These are phyloP conservation scores for Hanseniaspora meyeri DNA, from an alignment of 805 yeast genomes.

Conservation along the genomic window DNA sequence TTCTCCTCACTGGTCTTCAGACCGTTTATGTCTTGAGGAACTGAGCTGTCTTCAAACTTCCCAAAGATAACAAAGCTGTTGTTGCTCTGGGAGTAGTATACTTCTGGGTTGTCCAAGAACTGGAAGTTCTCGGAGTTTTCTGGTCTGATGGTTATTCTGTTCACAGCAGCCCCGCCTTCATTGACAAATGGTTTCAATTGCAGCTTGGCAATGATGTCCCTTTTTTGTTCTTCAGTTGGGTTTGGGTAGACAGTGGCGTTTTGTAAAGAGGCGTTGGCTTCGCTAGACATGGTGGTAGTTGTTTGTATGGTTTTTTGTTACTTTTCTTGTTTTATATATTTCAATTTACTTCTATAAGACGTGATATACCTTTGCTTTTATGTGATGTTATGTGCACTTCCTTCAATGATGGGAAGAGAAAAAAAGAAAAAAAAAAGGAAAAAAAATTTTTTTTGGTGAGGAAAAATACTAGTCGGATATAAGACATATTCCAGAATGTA, in stretches of 20 bases:
- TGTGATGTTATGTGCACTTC: too few species aligned
- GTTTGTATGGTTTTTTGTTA: neutral
- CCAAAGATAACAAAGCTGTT: conserved; percentile 13
- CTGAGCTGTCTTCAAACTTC: conserved; percentile 4
- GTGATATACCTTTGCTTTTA: neutral
- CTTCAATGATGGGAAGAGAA: neutral
- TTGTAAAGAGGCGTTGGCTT: neutral
- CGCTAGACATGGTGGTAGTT: neutral
- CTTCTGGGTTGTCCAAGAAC: conserved; percentile 11
- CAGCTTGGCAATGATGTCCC: conserved; percentile 7
- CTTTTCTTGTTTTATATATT: neutral
- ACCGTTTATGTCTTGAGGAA: neutral
- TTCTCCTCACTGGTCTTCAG: neutral
- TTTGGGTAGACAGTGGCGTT: conserved; percentile 13
- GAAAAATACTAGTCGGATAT: neutral
- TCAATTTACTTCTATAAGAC: neutral
- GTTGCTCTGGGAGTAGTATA: conserved; percentile 4
- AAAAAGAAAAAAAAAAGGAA: neutral
- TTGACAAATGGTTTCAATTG: conserved; percentile 11
- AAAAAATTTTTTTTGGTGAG: neutral
- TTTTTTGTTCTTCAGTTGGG: conserved; percentile 13
- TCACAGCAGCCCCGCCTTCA: conserved; percentile 1
- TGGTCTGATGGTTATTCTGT: conserved; percentile 13
- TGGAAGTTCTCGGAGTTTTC: conserved; percentile 11
- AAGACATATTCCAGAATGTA: neutral